Evolutionary conservation across 352 stramenopile genomes (phyloP), one percentile per base, ranked within the genome.

Genomic region (Pythium chondricola): DNA sequence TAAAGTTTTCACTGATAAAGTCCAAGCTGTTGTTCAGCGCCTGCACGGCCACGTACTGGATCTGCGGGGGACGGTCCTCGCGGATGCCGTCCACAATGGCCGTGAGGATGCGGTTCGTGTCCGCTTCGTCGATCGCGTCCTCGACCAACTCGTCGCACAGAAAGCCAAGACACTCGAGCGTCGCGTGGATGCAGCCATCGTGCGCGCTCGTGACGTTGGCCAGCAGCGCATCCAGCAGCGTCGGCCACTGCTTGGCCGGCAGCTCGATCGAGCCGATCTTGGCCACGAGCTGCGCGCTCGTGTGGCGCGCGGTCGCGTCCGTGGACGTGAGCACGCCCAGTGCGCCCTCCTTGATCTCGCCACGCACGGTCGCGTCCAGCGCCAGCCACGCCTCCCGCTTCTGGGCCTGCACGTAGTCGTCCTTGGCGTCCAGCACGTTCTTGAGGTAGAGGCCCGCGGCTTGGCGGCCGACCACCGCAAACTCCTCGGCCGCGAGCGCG

Each of bases 41-140:
- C 22, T 71, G 88, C 1, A 96, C 78, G 14, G 95, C 96, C 0
- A 95, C 93, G 20, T 96, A 79, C 29, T 96, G 80, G 54, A 98
- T 96, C 20, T 78, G 64, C 26, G 88, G 71, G 11, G 88, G 74
- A 2, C 91, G 71, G 46, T 97, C 85, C 0, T 77, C 52, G 32
- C 84, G 73, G 45, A 98, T 98, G 37, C 95, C 95, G 63, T 98
- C 90, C 13, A 98, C 93, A 59, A 99, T 99, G 14, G 93, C 91
- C 18, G 89, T 98, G 20, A 99, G 69, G 59, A 99, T 98, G 24
- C 94, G 74, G 69, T 99, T 97, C 2, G 95, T 97, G 40, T 95
- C 86, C 38, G 83, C 65, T 49, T 88, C 74, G 47, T 85, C 73
- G 18, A 95, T 70, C 2, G 65, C 53, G 37, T 80, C 75, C 27